A percentile compares a stretch with the other conserved stretches of the same genome.
Conservation (phyloP, 2,329 filamentous ascomycete genomes). For the Epichloe sp. region DNA sequence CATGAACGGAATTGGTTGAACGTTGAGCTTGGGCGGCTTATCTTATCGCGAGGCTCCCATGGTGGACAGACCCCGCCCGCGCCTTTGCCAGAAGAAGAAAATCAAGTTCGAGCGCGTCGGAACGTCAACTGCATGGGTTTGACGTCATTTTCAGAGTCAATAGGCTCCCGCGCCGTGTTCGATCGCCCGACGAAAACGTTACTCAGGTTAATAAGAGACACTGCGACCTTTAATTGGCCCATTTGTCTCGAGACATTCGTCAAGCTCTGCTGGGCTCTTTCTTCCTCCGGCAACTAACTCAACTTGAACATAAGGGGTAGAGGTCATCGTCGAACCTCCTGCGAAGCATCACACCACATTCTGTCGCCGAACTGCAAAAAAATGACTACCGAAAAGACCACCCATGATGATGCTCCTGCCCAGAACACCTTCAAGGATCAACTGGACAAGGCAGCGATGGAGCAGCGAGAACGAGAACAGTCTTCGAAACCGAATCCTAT, state of each 20-base stretch:
- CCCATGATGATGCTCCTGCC: neutral
- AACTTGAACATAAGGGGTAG: neutral
- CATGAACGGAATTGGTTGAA: neutral
- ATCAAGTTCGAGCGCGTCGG: neutral
- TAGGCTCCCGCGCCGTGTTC: too few relatives aligned
- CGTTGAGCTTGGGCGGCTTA: neutral
- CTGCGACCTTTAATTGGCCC: too few relatives aligned
- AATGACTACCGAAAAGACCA: conserved; percentile 6
- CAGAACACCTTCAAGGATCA: conserved; percentile 28
- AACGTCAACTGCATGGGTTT: neutral
- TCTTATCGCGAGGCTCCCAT: neutral
- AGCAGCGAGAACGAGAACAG: conserved; percentile 15
- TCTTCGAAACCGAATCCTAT: conserved; percentile 21
- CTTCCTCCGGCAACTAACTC: neutral
- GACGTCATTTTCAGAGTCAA: neutral
- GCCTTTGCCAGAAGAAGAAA: neutral
- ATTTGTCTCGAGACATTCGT: too few relatives aligned
- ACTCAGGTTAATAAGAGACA: too few relatives aligned
- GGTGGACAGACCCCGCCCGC: neutral
- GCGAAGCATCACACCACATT: neutral
- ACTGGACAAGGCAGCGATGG: conserved; percentile 29
- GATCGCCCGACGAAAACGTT: too few relatives aligned
- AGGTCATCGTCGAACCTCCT: too few relatives aligned
- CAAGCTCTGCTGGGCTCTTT: too few relatives aligned
- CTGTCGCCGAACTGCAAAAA: neutral